Evolutionary conservation across 768 basidiomycete species (phyloP), one percentile per base, ranked within the genome.

Genomic region (Pleurotus salmoneostramineus): DNA sequence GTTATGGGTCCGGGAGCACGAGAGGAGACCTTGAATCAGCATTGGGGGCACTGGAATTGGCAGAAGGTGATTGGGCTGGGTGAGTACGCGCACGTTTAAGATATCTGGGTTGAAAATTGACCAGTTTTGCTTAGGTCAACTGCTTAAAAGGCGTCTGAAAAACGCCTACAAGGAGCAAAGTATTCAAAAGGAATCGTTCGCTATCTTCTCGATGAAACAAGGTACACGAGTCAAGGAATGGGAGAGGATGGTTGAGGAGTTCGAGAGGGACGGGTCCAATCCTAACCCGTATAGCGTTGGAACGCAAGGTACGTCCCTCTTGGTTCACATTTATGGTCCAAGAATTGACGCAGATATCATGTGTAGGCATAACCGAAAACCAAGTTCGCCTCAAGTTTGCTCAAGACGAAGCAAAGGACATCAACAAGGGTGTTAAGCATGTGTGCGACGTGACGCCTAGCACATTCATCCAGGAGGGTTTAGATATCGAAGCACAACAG

Each of bases 1-100:
- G 74, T 76, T 43, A 78, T 76, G 74, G 72, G 68, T 0, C 68
- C 71, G 0, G 73, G 70, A 0, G 60, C 66, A 0, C 61, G 70
- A 0, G 61, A 64, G 7, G 74, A 77, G 8, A 68, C 71, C 0
- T 44, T 80, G 6, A 71, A 79, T 51, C 72, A 78, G 14, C 69
- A 72, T 2, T 73, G 69, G 61, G 62, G 61, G 44, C 70, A 72
- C 27, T 76, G 72, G 73, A 72, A 72, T 27, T 70, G 66, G 52
- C 36, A 43, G 3, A 78, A 78, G 33, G 34, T 66, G 0, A 37
- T 62, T 3, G 51, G 49, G 0, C 35, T 76, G 0, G 64, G 74
- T 75, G 3, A 8, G 40, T 51, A 8, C 59, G n/a, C n/a, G 37
- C 37, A n/a, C n/a, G n/a, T 40, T 40, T 40, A 40, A 14, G 7